phyloP scores from a whole-genome alignment of 2,329 filamentous ascomycete genomes.

The Fusarium sulawesiense region DNA sequence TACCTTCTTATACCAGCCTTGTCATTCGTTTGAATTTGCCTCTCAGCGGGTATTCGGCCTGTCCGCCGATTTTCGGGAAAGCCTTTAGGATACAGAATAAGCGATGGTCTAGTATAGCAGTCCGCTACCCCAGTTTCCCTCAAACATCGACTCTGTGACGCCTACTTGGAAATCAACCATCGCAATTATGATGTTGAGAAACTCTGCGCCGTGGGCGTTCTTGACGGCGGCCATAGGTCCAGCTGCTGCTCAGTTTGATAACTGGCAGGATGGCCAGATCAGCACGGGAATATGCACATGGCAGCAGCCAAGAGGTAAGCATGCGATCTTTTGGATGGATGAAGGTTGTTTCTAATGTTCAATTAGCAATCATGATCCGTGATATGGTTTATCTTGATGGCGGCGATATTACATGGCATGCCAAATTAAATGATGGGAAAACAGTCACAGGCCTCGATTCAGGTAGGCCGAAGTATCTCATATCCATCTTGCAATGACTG shows the following conservation, averaged over 20 bases:
- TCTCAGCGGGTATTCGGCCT: constrained; percentile 5
- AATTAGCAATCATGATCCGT: constrained; percentile 65
- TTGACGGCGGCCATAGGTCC: constrained; percentile 30
- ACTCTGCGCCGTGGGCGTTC: constrained; percentile 25
- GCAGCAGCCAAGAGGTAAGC: constrained; percentile 58
- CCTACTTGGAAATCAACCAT: constrained; percentile 11
- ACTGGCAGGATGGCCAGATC: constrained; percentile 64
- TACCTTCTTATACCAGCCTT: constrained; percentile 20
- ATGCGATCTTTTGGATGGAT: not conserved
- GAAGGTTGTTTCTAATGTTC: constrained; percentile 34
- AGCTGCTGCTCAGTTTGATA: constrained; percentile 55
- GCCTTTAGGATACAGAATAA: constrained; percentile 18
- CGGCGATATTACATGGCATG: constrained; percentile 65
- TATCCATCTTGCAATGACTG: not conserved
- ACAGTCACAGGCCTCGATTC: constrained; percentile 48
- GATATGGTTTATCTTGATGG: constrained; percentile 76
- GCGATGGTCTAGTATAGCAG: constrained; percentile 41
- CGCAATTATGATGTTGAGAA: constrained; percentile 35
- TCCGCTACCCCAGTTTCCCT: constrained; percentile 29
- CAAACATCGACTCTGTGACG: constrained; percentile 20
- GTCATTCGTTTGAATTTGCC: constrained; percentile 2
- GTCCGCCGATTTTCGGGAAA: constrained; percentile 2
- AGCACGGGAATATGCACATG: constrained; percentile 71
- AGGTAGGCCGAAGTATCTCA: constrained; percentile 53
- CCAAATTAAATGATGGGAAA: constrained; percentile 60